phyloP scores from a whole-genome alignment of 2,329 filamentous ascomycete genomes.

The Anthostomella pinea region DNA sequence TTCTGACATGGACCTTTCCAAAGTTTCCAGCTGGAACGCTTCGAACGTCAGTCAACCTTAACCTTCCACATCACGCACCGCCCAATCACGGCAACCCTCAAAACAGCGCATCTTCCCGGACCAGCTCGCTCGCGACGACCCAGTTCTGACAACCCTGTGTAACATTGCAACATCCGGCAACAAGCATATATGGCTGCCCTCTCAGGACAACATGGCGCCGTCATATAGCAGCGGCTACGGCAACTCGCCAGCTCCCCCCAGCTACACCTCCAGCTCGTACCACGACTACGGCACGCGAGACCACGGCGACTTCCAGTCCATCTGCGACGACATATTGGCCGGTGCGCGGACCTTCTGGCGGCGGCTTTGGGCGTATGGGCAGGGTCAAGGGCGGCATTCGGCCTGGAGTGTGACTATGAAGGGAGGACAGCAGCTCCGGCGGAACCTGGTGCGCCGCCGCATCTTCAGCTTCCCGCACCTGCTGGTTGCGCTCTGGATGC shows the following conservation, averaged over 20 bases:
- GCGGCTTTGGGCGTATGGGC: slow-evolving; percentile 40
- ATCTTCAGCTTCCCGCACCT: slow-evolving; percentile 63
- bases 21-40: no score
- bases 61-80: no score
- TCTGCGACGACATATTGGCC: slow-evolving; percentile 37
- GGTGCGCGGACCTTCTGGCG: slow-evolving; percentile 27
- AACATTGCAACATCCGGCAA: no score
- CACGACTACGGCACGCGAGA: slow-evolving; percentile 20
- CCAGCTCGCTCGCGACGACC: no score
- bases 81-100: no score
- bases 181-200: no score
- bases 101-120: no score
- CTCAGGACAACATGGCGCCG: no score
- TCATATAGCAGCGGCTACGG: slow-evolving; percentile 7
- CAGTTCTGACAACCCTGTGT: no score
- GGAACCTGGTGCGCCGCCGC: slow-evolving; percentile 50
- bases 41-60: not conserved
- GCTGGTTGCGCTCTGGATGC: slow-evolving; percentile 70
- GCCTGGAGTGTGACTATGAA: slow-evolving; percentile 31
- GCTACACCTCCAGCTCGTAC: slow-evolving; percentile 18
- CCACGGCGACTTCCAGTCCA: slow-evolving; percentile 32
- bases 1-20: not conserved
- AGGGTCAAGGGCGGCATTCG: slow-evolving; percentile 39
- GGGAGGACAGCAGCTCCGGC: slow-evolving; percentile 33
- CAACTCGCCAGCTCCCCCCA: slow-evolving; percentile 14